phyloP scores from a whole-genome alignment of 768 basidiomycete genomes.

The Tulasnella sp. region DNA sequence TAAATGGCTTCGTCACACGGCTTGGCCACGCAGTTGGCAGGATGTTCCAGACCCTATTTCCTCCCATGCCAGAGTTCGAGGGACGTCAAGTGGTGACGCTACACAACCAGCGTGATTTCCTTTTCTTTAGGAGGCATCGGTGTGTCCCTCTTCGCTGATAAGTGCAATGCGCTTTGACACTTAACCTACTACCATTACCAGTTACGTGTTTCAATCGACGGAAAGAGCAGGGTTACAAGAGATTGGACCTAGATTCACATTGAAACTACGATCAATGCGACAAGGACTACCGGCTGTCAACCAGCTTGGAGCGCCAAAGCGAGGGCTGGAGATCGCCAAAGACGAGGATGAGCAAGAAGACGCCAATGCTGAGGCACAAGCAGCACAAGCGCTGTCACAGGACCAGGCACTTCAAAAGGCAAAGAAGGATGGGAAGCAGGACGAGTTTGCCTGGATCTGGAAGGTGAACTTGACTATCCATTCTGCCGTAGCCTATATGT shows the following conservation, averaged over 20 bases:
- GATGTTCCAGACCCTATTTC: conserved; percentile 94
- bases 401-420: conserved; percentile 14
- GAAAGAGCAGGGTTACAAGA: conserved; percentile 92
- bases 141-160: conserved; percentile 27
- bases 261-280: conserved; percentile 82
- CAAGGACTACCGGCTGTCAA: conserved; percentile 80
- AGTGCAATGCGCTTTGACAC: conserved; percentile 12
- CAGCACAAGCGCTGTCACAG: background rate
- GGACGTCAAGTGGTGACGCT: conserved; percentile 94
- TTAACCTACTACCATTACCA: conserved; percentile 24
- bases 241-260: conserved; percentile 93
- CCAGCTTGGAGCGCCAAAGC: conserved; percentile 51
- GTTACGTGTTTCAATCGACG: conserved; percentile 84
- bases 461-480: conserved; percentile 45
- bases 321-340: conserved; percentile 33
- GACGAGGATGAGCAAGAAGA: conserved; percentile 28
- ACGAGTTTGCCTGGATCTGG: conserved; percentile 83
- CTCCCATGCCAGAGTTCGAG: conserved; percentile 88
- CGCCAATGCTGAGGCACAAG: conserved; percentile 25
- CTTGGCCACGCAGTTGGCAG: conserved; percentile 89
- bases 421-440: conserved; percentile 36
- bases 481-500: background rate
- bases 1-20: conserved; percentile 89
- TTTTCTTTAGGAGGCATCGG: conserved; percentile 95
- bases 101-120: conserved; percentile 94